Base-by-base conservation (phyloP, 495 filamentous ascomycete species). In the Hyaloscypha bicolor region DNA sequence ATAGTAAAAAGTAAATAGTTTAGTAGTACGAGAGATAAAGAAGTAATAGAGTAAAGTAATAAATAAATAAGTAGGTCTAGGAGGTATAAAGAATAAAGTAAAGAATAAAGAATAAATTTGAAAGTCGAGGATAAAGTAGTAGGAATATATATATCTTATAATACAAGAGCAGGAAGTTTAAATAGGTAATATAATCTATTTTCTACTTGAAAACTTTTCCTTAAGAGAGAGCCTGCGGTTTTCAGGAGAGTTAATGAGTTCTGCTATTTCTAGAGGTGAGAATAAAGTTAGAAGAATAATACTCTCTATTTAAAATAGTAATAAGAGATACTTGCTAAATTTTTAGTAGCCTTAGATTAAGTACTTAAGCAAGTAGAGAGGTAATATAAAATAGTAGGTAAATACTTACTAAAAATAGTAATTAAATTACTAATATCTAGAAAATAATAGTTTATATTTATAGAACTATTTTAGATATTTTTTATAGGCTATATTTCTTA, bases 121-220 rank as follows among this genome's bases (percentile, higher is more conserved):
- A 56, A 4, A 21, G 53, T 16, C 22, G 22, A 56, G 22, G 53
- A 3, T 1, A 21, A 56, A 29, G 53, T 4, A 3, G 53, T 3
- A 2, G 53, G 53, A 56, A 16, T 56, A 56, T 56, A 56, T 56
- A 56, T 3, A 56, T 56, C 53, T 56, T 56, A 1, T 4, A 56
- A 3, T 21, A 4, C n/a, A 2, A 2, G 11, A 48, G 42, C 11
- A 12, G n/a, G 42, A 11, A 48, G 22, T 25, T 25, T 11, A 3
- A 21, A 11, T 3, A 56, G 53, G 53, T 4, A 56, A 3, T 21
- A 1, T 56, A 3, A 4, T 1, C 4, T 3, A 56, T 21, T 56
- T 56, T 56, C 22, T 3, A 9, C 53, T 56, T 56, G 53, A 3
- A 56, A 56, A 56, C 53, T 29, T 56, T 48, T 2, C 42, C 42